These are phyloP conservation scores for Citrus sinensis DNA, from an alignment of 345 rosid genomes.

Conservation along the genomic window DNA sequence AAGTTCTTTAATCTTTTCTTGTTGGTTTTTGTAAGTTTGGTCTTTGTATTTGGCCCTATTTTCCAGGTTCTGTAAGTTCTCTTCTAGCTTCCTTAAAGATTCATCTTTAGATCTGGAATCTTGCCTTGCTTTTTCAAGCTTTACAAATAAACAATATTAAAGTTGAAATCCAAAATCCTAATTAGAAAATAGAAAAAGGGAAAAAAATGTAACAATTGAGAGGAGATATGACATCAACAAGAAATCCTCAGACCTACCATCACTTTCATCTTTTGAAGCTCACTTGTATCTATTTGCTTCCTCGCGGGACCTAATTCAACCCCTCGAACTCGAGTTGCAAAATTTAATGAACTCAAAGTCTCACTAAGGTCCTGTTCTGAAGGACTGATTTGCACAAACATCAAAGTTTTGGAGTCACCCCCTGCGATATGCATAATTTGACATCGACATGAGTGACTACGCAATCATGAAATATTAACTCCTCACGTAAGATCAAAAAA, in stretches of 20 bases:
- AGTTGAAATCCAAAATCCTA: no score
- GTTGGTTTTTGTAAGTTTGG: conserved; percentile 29
- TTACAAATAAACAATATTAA: neutral
- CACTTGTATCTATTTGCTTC: conserved; percentile 36
- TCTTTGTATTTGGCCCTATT: conserved; percentile 34
- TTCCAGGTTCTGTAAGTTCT: conserved; percentile 31
- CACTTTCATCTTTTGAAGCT: conserved; percentile 40
- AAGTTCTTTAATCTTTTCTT: conserved; percentile 34
- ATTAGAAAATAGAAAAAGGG: neutral
- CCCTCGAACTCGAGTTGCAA: conserved; percentile 45
- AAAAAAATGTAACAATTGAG: neutral
- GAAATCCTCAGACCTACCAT: conserved; percentile 22
- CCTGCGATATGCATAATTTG: conserved; percentile 22
- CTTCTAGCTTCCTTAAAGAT: conserved; percentile 28
- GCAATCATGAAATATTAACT: conserved; percentile 2
- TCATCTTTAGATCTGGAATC: conserved; percentile 44
- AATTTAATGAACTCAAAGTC: conserved; percentile 44
- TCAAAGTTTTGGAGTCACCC: conserved; percentile 43
- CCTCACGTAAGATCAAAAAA: conserved; percentile 4
- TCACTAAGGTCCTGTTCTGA: conserved; percentile 39
- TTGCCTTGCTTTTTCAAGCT: conserved; percentile 45
- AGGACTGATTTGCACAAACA: conserved; percentile 51
- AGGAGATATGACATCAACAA: neutral
- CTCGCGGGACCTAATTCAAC: conserved; percentile 36
- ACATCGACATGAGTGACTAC: neutral